phyloP scores from a whole-genome alignment of 768 basidiomycete species.

The Russula sp. region DNA sequence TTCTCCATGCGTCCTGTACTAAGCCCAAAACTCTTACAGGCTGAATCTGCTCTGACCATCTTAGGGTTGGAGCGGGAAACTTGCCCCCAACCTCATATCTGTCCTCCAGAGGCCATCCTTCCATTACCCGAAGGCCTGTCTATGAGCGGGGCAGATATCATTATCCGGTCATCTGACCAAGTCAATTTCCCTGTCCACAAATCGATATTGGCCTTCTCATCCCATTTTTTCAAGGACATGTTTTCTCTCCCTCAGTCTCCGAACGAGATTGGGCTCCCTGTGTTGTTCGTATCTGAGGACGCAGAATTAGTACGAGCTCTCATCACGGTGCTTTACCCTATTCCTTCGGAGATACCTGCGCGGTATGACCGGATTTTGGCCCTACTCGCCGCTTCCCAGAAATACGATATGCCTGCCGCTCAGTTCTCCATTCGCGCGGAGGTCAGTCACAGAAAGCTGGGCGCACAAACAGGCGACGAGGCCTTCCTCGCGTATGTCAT shows the following conservation, averaged over 20 bases:
- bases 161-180: slow-evolving; percentile 7
- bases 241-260: slow-evolving; percentile 23
- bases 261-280: slow-evolving; percentile 8
- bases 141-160: not conserved
- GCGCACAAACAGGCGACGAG: not conserved
- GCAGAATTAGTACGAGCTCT: slow-evolving; percentile 9
- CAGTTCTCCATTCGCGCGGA: not conserved
- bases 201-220: slow-evolving; percentile 27
- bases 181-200: slow-evolving; percentile 26
- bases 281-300: slow-evolving; percentile 13
- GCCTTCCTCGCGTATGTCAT: slow-evolving; percentile 18
- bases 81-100: too few relatives aligned
- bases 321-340: slow-evolving; percentile 7
- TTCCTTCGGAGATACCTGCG: not conserved
- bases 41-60: not conserved
- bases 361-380: not conserved
- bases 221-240: slow-evolving; percentile 29
- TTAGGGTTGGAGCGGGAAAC: too few relatives aligned
- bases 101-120: too few relatives aligned
- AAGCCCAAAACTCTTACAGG: not conserved
- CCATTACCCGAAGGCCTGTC: not conserved
- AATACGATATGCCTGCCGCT: slow-evolving; percentile 24
- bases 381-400: slow-evolving; percentile 21
- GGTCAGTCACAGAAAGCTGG: not conserved
- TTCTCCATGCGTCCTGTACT: not conserved